Evolutionary conservation across 345 rosid genomes (phyloP).

Genomic region (Litchi chinensis): DNA sequence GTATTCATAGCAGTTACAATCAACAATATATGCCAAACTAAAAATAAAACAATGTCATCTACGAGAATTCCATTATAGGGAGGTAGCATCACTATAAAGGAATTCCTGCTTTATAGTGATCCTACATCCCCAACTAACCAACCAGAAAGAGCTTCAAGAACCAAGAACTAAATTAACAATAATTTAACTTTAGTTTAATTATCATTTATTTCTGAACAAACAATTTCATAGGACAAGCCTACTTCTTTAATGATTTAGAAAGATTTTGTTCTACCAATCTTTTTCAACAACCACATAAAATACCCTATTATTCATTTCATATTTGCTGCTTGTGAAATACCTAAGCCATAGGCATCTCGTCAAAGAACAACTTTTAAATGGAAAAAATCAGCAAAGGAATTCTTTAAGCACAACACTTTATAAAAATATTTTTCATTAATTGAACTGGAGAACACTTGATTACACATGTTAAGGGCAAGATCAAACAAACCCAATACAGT

Average conservation of each 20-base stretch:
- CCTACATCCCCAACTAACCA: background rate
- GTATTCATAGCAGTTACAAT: slow-evolving; percentile 5
- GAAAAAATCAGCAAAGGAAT: background rate
- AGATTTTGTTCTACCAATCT: background rate
- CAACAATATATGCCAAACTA: background rate
- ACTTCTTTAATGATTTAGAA: background rate
- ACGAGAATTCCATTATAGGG: too few species aligned
- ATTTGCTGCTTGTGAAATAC: background rate
- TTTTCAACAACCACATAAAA: background rate
- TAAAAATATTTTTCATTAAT: background rate
- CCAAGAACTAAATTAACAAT: background rate
- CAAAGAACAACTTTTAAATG: background rate
- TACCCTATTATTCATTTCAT: background rate
- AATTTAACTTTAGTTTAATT: background rate
- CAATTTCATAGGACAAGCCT: background rate
- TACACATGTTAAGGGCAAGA: background rate
- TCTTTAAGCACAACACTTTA: background rate
- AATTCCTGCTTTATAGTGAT: background rate
- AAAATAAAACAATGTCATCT: background rate
- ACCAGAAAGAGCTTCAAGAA: background rate
- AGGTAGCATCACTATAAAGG: background rate
- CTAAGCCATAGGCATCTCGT: background rate
- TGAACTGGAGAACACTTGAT: background rate
- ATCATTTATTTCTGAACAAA: background rate
- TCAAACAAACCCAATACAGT: background rate